Base-by-base conservation (phyloP, 768 basidiomycete species). In the Suillus weaverae region DNA sequence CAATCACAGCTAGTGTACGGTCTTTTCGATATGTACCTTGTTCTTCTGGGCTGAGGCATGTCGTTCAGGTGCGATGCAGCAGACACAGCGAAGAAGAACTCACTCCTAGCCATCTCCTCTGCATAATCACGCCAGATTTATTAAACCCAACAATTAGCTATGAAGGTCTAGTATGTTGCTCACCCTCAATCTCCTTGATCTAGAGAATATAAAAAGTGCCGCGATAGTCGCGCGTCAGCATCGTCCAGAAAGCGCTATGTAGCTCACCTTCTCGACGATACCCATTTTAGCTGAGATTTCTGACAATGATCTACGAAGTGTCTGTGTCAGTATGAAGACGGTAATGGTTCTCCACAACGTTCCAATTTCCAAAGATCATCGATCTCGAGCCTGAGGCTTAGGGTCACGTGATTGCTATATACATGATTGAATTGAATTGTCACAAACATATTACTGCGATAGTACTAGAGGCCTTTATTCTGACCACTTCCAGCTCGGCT, bases 31-130 rank as follows among this genome's bases (percentile, higher is more conserved):
- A n/a, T 2, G 50, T 67, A 89, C 95, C 85, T 94, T 97, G 78
- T 98, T 98, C 83, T 98, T 98, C 81, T 97, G 95, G 59, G 94
- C 93, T 95, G 41, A 62, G 33, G 44, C 22, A 44, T 14, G 22
- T n/a, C 13, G 18, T 10, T 68, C 20, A 38, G 22, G 51, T 66
- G 33, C 69, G 63, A 26, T 46, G 35, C 2, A 61, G 35, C 16
- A 51, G 7, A 33, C 33, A 67, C n/a, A 35, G 18, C 9, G 30
- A 22, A 33, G n/a, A 18, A 61, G 35, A 2, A 83, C 91, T 81
- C 76, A 94, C 95, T 98, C 79, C 95, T 86, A 68, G 93, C 90
- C 96, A 99, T 97, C 86, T 98, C 96, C 88, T 95, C 94, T 95
- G 73, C 16, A 38, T 20, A 6, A 39, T 10, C 20, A 18, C 20